Percentiles rank a stretch among this genome's conserved stretches.
phyloP scores from a whole-genome alignment of 768 basidiomycete species.

The Sarcodon sp. region DNA sequence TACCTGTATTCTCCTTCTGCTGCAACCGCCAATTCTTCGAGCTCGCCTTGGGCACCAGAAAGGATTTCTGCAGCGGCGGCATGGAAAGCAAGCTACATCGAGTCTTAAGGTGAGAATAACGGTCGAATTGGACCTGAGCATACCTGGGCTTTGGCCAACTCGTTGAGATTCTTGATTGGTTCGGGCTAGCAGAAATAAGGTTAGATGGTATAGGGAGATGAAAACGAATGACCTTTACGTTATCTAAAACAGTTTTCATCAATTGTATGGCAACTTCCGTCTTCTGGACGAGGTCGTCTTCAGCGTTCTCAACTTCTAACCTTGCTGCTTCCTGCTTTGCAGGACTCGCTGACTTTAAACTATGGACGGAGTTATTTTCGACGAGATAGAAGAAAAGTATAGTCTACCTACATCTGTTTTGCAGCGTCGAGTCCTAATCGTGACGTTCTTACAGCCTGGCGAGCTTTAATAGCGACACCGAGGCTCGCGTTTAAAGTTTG shows the following conservation, averaged over 20 bases:
- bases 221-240: slow-evolving; percentile 39
- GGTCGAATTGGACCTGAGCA: slow-evolving; percentile 5
- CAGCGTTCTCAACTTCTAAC: slow-evolving; percentile 85
- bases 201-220: background rate
- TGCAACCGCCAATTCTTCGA: slow-evolving; percentile 85
- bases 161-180: slow-evolving; percentile 87
- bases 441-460: slow-evolving; percentile 68
- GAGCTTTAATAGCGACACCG: slow-evolving; percentile 85
- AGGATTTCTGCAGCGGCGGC: slow-evolving; percentile 70
- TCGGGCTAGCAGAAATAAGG: slow-evolving; percentile 52
- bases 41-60: slow-evolving; percentile 75
- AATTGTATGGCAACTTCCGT: slow-evolving; percentile 94
- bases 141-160: slow-evolving; percentile 84
- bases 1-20: slow-evolving; percentile 94
- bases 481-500: slow-evolving; percentile 76
- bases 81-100: slow-evolving; percentile 51
- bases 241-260: slow-evolving; percentile 98
- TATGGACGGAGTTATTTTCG: slow-evolving; percentile 17
- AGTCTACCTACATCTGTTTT: slow-evolving; percentile 58
- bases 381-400: background rate
- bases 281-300: slow-evolving; percentile 94
- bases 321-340: slow-evolving; percentile 84
- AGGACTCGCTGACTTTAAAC: slow-evolving; percentile 67
- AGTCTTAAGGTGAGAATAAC: background rate
- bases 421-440: slow-evolving; percentile 85